phyloP scores from a whole-genome alignment of 2,329 filamentous ascomycete species.

The Dactylellina sp. region DNA sequence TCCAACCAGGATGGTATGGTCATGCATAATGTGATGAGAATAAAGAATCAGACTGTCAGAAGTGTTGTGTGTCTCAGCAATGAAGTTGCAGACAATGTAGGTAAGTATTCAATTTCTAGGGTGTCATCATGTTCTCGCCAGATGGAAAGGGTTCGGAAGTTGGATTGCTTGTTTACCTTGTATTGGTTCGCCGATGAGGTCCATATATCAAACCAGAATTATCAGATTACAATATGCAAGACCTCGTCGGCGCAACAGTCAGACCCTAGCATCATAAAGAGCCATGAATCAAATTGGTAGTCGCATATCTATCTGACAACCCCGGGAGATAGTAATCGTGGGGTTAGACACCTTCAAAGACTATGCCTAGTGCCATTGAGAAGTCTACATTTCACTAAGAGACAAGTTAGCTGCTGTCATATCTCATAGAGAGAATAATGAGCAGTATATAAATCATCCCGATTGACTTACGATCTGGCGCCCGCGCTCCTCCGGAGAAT shows the following conservation, averaged over 20 bases:
- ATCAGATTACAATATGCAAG: background rate
- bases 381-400: too few species aligned
- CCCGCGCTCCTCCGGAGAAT: too few species aligned
- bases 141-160: background rate
- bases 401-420: too few species aligned
- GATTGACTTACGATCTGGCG: too few species aligned
- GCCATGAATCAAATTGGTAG: too few species aligned
- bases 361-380: too few species aligned
- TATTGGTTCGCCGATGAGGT: background rate
- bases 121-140: conserved; percentile 54
- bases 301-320: too few species aligned
- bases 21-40: conserved; percentile 2
- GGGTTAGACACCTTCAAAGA: too few species aligned
- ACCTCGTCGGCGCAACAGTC: background rate
- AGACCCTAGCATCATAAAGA: background rate
- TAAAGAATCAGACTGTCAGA: conserved; percentile 57
- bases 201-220: background rate
- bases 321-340: too few species aligned
- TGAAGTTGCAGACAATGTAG: conserved; percentile 57
- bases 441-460: too few species aligned
- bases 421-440: too few species aligned
- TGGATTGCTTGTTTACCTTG: conserved; percentile 8
- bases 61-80: conserved; percentile 55
- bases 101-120: conserved; percentile 55
- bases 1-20: background rate